Evolutionary conservation across 148 eudicot genomes (phyloP).

Genomic region (Cornus kousa): DNA sequence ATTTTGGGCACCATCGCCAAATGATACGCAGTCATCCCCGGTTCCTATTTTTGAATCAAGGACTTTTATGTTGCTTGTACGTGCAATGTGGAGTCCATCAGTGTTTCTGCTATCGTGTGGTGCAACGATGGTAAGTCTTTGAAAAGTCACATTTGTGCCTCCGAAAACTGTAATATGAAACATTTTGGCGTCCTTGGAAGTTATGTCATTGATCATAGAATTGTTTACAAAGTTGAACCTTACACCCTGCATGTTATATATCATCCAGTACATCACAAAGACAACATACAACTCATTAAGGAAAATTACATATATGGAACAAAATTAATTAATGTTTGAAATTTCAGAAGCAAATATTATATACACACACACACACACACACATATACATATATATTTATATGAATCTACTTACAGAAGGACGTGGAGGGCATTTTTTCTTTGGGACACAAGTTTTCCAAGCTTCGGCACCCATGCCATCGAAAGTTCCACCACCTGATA

Average conservation of each 20-base stretch:
- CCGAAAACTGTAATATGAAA: constrained; percentile 23
- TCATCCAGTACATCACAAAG: too few species aligned
- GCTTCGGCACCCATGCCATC: too few species aligned
- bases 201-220: constrained; percentile 22
- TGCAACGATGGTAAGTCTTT: constrained; percentile 23
- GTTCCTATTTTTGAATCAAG: constrained; percentile 25
- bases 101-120: constrained; percentile 42
- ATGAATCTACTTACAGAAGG: too few species aligned
- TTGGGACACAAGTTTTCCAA: too few species aligned
- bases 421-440: too few species aligned
- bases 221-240: constrained; percentile 17
- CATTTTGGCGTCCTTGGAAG: constrained; percentile 34
- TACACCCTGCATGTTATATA: constrained; percentile 16
- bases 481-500: too few species aligned
- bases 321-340: neutral
- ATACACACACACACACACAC: too few species aligned
- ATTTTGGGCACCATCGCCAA: constrained; percentile 37
- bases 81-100: constrained; percentile 53
- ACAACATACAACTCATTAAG: too few species aligned
- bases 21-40: constrained; percentile 50
- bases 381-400: too few species aligned
- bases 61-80: constrained; percentile 26
- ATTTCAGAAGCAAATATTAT: too few species aligned
- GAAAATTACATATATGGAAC: too few species aligned
- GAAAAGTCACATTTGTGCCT: constrained; percentile 23